phyloP scores from a whole-genome alignment of 768 basidiomycete genomes.

The Lactarius vividus region DNA sequence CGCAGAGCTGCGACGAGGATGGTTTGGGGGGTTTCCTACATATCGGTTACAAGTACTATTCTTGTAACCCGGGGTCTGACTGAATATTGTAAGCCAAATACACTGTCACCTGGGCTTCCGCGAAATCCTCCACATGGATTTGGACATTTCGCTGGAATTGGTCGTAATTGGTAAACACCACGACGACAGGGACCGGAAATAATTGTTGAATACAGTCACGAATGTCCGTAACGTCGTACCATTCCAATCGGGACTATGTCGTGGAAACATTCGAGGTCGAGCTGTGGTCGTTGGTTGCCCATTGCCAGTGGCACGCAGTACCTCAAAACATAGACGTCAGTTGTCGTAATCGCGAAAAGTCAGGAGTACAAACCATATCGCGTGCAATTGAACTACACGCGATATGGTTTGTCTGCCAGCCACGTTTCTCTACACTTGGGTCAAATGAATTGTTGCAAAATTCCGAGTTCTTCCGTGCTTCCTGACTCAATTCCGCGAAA shows the following conservation, averaged over 20 bases:
- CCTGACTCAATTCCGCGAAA: neutral
- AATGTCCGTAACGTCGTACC: neutral
- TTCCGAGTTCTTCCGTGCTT: neutral
- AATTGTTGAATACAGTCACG: neutral
- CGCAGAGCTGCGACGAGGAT: too few species aligned
- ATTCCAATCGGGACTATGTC: neutral
- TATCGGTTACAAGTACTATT: too few species aligned
- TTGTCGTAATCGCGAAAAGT: neutral
- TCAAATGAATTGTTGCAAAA: neutral
- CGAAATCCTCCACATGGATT: too few species aligned
- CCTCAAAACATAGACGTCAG: neutral
- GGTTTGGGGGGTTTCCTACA: too few species aligned
- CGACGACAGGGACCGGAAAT: neutral
- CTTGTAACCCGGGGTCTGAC: too few species aligned
- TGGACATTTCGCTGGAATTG: too few species aligned
- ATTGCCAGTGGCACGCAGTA: neutral
- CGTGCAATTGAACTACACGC: neutral
- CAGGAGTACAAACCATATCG: neutral
- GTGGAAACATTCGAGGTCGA: neutral
- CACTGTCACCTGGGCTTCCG: too few species aligned
- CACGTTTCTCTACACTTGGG: neutral
- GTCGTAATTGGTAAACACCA: too few species aligned
- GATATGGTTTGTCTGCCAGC: neutral
- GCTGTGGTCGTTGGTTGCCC: neutral
- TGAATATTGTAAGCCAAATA: too few species aligned